Percentiles rank a stretch among this genome's conserved stretches.
These are phyloP conservation scores for Wallacemonas sp. DNA, from an alignment of 208 protist genomes.

Conservation along the genomic window DNA sequence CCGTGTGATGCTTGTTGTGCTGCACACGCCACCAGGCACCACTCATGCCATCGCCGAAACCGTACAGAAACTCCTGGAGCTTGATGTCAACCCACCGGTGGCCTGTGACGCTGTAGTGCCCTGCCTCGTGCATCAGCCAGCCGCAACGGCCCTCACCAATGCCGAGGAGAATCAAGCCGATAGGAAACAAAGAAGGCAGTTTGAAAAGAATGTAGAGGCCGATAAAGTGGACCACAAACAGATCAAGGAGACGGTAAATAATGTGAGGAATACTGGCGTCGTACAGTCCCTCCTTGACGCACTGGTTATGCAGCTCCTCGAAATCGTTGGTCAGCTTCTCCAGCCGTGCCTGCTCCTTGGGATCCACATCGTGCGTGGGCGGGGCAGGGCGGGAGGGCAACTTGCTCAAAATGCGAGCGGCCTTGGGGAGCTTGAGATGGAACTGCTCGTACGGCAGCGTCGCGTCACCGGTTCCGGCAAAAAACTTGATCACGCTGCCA, in stretches of 20 bases:
- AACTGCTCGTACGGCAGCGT: constrained; percentile 68
- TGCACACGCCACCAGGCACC: constrained; percentile 75
- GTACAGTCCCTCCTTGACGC: constrained; percentile 55
- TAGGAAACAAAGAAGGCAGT: constrained; percentile 31
- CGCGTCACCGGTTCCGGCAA: constrained; percentile 55
- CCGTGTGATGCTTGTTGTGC: constrained; percentile 83
- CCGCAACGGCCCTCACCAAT: constrained; percentile 74
- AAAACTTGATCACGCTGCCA: constrained; percentile 66
- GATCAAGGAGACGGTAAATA: constrained; percentile 58
- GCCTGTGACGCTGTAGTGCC: constrained; percentile 70
- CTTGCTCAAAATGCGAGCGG: constrained; percentile 39
- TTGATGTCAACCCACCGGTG: constrained; percentile 56
- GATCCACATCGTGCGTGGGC: constrained; percentile 14
- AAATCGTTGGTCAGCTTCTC: constrained; percentile 61
- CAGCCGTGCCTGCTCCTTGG: constrained; percentile 42
- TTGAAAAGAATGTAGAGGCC: constrained; percentile 58
- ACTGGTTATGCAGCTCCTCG: constrained; percentile 39
- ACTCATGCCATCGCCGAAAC: constrained; percentile 72
- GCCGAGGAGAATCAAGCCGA: constrained; percentile 54
- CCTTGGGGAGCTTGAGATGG: constrained; percentile 57
- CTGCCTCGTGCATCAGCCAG: constrained; percentile 81
- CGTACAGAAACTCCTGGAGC: constrained; percentile 70
- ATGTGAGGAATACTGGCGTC: constrained; percentile 55
- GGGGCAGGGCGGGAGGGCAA: constrained; percentile 54
- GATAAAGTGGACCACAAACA: constrained; percentile 51